Conservation (phyloP, 2,329 filamentous ascomycete genomes). For the Boeremia lycopersici region DNA sequence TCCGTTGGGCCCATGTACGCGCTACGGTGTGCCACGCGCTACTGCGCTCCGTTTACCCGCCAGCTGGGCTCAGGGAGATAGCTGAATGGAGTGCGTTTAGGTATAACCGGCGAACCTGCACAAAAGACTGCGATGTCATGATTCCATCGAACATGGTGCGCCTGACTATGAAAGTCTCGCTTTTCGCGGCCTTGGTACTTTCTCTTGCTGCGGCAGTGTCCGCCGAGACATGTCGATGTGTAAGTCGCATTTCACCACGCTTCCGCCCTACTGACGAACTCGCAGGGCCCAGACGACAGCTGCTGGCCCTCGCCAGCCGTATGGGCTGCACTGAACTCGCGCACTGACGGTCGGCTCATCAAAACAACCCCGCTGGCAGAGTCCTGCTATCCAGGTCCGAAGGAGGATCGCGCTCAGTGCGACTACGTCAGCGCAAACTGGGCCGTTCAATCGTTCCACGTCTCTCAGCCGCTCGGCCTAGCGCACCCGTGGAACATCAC, state of each 20-base stretch:
- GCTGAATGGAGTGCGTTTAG: not conserved
- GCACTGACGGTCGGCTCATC: not conserved
- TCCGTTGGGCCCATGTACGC: too few relatives aligned
- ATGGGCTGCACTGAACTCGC: not conserved
- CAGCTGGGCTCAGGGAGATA: too few relatives aligned
- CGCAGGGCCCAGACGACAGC: not conserved
- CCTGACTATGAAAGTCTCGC: not conserved
- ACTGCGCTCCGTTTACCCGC: too few relatives aligned
- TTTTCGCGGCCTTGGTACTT: not conserved
- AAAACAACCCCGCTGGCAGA: not conserved
- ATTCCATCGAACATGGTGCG: too few relatives aligned
- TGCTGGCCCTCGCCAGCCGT: not conserved
- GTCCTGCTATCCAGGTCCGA: not conserved
- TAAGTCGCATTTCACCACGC: not conserved
- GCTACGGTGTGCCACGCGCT: too few relatives aligned
- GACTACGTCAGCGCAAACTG: not conserved
- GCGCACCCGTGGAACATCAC: slow-evolving; percentile 1
- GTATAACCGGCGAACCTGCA: not conserved
- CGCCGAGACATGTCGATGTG: not conserved
- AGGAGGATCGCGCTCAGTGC: not conserved
- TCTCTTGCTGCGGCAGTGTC: not conserved
- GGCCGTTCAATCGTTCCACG: not conserved
- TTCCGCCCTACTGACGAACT: not conserved
- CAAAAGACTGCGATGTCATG: not conserved
- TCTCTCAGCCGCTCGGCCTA: not conserved